A percentile compares a stretch with the other conserved stretches of the same genome.
These are phyloP conservation scores for Lentinula sp. DNA, from an alignment of 768 basidiomycete genomes.

Conservation along the genomic window DNA sequence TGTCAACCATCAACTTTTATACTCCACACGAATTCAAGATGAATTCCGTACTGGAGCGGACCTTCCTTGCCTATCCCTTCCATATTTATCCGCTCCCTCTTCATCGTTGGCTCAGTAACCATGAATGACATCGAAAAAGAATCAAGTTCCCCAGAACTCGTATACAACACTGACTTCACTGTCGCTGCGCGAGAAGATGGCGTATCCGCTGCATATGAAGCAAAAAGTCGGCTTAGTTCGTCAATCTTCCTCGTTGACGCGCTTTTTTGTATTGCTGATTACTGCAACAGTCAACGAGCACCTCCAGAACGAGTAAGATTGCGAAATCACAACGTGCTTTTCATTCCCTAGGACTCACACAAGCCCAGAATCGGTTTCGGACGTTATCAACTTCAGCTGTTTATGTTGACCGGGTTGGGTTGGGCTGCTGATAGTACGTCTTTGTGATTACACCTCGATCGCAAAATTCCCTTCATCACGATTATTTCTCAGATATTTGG, in stretches of 20 bases:
- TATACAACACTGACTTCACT: background rate
- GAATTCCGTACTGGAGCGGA: background rate
- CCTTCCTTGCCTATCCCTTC: background rate
- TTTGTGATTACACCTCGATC: background rate
- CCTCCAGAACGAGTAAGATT: conserved; percentile 37
- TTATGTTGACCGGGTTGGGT: conserved; percentile 39
- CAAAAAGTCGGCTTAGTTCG: conserved; percentile 27
- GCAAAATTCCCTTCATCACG: background rate
- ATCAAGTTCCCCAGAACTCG: background rate
- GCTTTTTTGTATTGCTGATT: background rate
- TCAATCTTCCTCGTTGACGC: background rate
- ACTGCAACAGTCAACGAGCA: conserved; percentile 34
- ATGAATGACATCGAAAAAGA: background rate
- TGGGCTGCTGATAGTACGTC: conserved; percentile 45
- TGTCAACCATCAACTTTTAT: background rate
- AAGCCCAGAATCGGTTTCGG: conserved; percentile 40
- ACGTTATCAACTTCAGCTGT: conserved; percentile 42
- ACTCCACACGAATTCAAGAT: background rate
- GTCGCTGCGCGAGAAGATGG: conserved; percentile 14
- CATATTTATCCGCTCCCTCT: background rate
- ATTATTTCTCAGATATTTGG: conserved; percentile 28
- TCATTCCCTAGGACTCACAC: background rate
- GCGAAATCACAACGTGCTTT: background rate
- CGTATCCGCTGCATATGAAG: conserved; percentile 24
- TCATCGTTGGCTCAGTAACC: background rate